A percentile compares a stretch with the other conserved stretches of the same genome.
These are phyloP conservation scores for Lizonia empirigonia DNA, from an alignment of 2,329 filamentous ascomycete species.

Conservation along the genomic window DNA sequence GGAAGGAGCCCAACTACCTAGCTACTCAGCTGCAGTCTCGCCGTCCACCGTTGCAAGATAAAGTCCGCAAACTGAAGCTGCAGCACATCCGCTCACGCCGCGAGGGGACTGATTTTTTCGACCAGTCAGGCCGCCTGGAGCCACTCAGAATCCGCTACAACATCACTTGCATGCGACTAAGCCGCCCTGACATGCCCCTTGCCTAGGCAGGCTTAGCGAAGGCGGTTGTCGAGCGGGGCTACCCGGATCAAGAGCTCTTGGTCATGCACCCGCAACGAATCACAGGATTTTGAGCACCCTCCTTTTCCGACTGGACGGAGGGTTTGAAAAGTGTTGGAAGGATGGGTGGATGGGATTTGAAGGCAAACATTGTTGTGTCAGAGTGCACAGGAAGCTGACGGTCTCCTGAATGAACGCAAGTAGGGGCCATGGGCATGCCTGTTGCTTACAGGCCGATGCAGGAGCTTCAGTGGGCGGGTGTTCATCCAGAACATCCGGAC, in stretches of 20 bases:
- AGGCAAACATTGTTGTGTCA: background rate
- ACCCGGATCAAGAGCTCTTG: slow-evolving; percentile 22
- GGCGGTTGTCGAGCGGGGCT: slow-evolving; percentile 31
- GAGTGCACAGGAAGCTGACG: background rate
- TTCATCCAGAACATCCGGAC: slow-evolving; percentile 8
- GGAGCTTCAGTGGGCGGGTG: background rate
- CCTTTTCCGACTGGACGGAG: slow-evolving; percentile 6
- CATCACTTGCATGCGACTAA: slow-evolving; percentile 30
- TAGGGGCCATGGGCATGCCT: slow-evolving; percentile 1
- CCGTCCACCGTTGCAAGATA: background rate
- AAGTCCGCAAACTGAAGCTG: background rate
- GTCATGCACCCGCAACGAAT: slow-evolving; percentile 17
- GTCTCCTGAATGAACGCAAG: background rate
- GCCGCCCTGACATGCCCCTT: slow-evolving; percentile 16
- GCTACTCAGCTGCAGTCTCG: background rate
- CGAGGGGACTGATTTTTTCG: slow-evolving; percentile 1
- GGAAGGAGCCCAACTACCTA: background rate
- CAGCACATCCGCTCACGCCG: background rate
- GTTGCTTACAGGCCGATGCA: slow-evolving; percentile 1
- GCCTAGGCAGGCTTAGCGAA: slow-evolving; percentile 10
- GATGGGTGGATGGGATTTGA: background rate
- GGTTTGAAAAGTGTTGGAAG: background rate
- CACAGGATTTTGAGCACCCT: slow-evolving; percentile 5
- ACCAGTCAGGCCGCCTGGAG: slow-evolving; percentile 18
- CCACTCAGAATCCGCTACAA: slow-evolving; percentile 19